Percentiles rank a stretch among this genome's conserved stretches.
Evolutionary conservation across 1,284 basidiomycete species (phyloP).

Genomic region (Caloboletus firmus): DNA sequence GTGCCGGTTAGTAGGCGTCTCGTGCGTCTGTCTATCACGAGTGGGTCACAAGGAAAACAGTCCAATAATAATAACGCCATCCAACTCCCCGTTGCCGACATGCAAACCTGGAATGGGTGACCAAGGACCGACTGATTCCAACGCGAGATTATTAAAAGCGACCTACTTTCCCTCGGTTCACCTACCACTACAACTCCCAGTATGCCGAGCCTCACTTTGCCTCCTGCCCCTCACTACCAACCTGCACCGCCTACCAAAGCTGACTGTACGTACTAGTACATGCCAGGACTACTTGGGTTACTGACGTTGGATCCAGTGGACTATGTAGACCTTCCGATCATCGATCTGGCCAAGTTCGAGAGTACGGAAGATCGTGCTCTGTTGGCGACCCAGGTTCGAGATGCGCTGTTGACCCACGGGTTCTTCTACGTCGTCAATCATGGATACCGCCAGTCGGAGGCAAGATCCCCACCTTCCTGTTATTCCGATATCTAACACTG

Average conservation of each 20-base stretch:
- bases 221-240: constrained; percentile 24
- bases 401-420: constrained; percentile 60
- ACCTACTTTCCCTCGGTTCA: background rate
- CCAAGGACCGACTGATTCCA: background rate
- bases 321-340: constrained; percentile 63
- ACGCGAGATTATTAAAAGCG: background rate
- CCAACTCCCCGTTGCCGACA: background rate
- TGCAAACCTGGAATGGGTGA: background rate
- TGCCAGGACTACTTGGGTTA: background rate
- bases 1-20: no score
- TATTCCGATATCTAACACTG: background rate
- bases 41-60: background rate
- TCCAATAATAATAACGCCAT: background rate
- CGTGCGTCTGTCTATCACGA: no score
- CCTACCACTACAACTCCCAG: background rate
- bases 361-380: constrained; percentile 47
- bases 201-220: constrained; percentile 22
- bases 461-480: constrained; percentile 12
- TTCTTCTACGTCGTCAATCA: constrained; percentile 68
- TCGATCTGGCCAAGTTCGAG: constrained; percentile 58
- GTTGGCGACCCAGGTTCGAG: constrained; percentile 49
- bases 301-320: constrained; percentile 45
- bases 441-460: constrained; percentile 50
- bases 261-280: constrained; percentile 19
- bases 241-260: constrained; percentile 23